Evolutionary conservation across 192 early-diverging fungal genomes (phyloP).

Genomic region (Funneliformis geosporum): DNA sequence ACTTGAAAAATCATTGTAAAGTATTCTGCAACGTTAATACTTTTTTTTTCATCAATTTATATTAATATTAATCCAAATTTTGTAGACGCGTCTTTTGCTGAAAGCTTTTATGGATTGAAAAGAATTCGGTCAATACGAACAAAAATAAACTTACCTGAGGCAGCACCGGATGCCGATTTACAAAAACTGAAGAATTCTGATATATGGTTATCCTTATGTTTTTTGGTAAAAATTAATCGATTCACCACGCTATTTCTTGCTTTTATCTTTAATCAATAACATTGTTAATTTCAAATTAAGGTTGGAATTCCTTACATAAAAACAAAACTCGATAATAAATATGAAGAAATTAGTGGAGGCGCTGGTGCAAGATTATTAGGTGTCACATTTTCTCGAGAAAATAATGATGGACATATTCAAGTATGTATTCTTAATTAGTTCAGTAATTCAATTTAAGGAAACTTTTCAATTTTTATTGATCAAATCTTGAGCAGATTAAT

Average conservation of each 20-base stretch:
- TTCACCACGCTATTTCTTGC: not conserved
- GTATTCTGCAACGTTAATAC: not conserved
- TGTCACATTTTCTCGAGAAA: conserved; percentile 43
- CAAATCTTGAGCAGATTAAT: not conserved
- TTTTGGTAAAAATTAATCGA: conserved; percentile 52
- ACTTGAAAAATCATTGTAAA: conserved; percentile 77
- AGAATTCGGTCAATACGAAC: conserved; percentile 50
- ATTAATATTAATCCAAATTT: conserved; percentile 23
- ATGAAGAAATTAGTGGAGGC: conserved; percentile 66
- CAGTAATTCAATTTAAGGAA: not conserved
- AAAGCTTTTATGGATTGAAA: conserved; percentile 91
- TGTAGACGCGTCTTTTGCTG: conserved; percentile 78
- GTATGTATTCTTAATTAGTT: not conserved
- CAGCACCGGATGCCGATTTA: conserved; percentile 35
- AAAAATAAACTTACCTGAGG: conserved; percentile 23
- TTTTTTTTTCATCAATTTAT: not conserved
- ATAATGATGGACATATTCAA: not conserved
- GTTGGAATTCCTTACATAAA: conserved; percentile 78
- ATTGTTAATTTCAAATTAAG: conserved; percentile 29
- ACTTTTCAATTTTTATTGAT: not conserved
- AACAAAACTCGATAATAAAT: conserved; percentile 69
- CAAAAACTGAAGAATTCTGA: conserved; percentile 52
- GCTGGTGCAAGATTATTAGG: conserved; percentile 69
- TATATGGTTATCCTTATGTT: conserved; percentile 62
- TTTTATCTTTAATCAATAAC: not conserved